Percentiles rank a stretch among this genome's conserved stretches.
Conservation (phyloP, 352 stramenopile genomes). For the Lagenidium sp. region DNA sequence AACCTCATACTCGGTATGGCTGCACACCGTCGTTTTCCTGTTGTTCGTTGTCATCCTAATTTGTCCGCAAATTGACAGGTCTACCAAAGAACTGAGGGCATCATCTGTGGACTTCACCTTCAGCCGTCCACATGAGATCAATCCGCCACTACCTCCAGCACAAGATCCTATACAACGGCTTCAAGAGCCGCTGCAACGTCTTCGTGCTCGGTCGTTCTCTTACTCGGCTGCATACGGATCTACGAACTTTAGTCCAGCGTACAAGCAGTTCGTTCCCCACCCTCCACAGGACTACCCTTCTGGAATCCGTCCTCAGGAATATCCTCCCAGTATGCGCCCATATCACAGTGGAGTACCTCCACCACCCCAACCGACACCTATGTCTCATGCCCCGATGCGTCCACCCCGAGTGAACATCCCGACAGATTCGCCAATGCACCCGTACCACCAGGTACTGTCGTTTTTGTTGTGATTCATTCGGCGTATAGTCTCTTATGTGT, state of each 20-base stretch:
- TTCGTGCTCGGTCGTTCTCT: slow-evolving; percentile 72
- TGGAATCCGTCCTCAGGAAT: too few relatives aligned
- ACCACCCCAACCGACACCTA: slow-evolving; percentile 21
- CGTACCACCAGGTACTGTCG: slow-evolving; percentile 43
- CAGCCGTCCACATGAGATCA: slow-evolving; percentile 32
- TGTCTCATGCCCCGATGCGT: slow-evolving; percentile 20
- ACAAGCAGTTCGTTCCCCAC: slow-evolving; percentile 31
- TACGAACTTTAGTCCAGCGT: slow-evolving; percentile 35
- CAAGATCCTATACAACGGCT: slow-evolving; percentile 50
- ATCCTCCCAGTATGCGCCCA: slow-evolving; percentile 39
- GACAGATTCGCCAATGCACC: slow-evolving; percentile 54
- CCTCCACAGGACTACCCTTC: too few relatives aligned
- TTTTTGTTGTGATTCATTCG: background rate
- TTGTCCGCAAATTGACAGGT: slow-evolving; percentile 10
- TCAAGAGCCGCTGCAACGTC: slow-evolving; percentile 42
- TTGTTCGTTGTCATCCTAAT: background rate
- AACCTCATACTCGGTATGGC: background rate
- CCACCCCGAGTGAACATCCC: slow-evolving; percentile 64
- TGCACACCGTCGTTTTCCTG: background rate
- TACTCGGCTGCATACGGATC: slow-evolving; percentile 52
- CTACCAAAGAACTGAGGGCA: slow-evolving; percentile 59
- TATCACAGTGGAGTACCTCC: slow-evolving; percentile 33
- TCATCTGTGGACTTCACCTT: slow-evolving; percentile 76
- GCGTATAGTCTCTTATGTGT: too few relatives aligned
- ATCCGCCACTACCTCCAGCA: slow-evolving; percentile 52